Evolutionary conservation across 169 alveolate species (phyloP).

Genomic region (Theileria equi): DNA sequence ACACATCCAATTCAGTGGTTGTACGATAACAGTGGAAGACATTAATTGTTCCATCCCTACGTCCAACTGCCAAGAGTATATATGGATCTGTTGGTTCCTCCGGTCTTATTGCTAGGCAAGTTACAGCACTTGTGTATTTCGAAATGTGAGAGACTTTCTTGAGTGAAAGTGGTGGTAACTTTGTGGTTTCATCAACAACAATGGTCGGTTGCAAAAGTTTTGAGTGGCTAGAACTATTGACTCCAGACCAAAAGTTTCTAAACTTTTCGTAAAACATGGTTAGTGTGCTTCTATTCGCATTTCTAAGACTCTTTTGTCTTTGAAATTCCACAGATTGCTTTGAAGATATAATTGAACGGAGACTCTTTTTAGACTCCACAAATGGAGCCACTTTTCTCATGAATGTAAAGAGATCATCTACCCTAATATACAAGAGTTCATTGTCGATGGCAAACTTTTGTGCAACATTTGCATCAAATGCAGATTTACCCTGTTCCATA

Average conservation of each 20-base stretch:
- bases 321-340: neutral
- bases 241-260: conserved; percentile 56
- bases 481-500: conserved; percentile 31
- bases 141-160: conserved; percentile 59
- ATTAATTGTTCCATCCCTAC: conserved; percentile 77
- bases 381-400: conserved; percentile 39
- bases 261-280: conserved; percentile 70
- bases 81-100: conserved; percentile 71
- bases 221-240: conserved; percentile 59
- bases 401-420: conserved; percentile 33
- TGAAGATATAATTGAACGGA: conserved; percentile 6
- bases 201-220: conserved; percentile 61
- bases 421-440: conserved; percentile 43
- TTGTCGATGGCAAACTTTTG: conserved; percentile 44
- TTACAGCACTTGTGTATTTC: conserved; percentile 71
- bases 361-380: conserved; percentile 44
- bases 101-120: conserved; percentile 79
- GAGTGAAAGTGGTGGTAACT: conserved; percentile 59
- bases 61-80: conserved; percentile 80
- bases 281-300: conserved; percentile 31
- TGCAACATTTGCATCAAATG: neutral
- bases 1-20: conserved; percentile 43
- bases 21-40: conserved; percentile 69
- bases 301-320: conserved; percentile 27
- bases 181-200: conserved; percentile 32